Base-by-base conservation (phyloP, 192 early-diverging fungal genomes). In the Diversispora epigaea region DNA sequence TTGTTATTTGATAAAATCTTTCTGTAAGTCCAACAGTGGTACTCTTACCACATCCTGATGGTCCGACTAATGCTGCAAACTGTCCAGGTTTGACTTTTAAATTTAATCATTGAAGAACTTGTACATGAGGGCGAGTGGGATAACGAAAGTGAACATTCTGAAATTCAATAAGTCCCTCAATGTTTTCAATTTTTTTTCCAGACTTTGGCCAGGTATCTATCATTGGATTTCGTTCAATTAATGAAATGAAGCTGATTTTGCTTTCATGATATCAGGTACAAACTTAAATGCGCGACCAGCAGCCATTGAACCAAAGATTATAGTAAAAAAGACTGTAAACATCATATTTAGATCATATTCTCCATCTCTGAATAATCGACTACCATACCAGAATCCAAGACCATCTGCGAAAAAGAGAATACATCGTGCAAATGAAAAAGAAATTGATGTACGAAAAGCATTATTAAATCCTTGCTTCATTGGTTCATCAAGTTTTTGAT, bases 31-130 rank as follows among this genome's bases (percentile, higher is more conserved):
- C 85, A 76, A 93, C 86, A 9, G 87, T 82, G 11, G 91, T 91
- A 10, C 83, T 86, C 77, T 93, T 93, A 70, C 84, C 81, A 68
- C 84, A 88, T 4, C 93, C 93, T 19, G 91, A 92, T 40, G 85
- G 79, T 3, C 93, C 93, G 8, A 95, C 93, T 19, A 95, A 79
- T 11, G 93, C 93, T 45, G 93, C 88, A 21, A 90, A 93, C 75
- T 85, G 78, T 21, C 91, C 91, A 32, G 87, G 68, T 32, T 81
- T 74, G 21, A 91, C 81, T 47, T 83, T 71, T n/a, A 92, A 77
- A 58, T 77, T 76, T 40, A 91, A 81, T 55, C 83, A 78, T 15
- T 86, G 78, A 49, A 91, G 79, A 71, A 92, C 86, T 3, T 81
- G 81, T 60, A 89, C 83, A 56, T 91, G 86, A 2, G 85, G 77